A percentile compares a stretch with the other conserved stretches of the same genome.
These are phyloP conservation scores for Neopestalotiopsis sp. DNA, from an alignment of 2,329 filamentous ascomycete species.

Conservation along the genomic window DNA sequence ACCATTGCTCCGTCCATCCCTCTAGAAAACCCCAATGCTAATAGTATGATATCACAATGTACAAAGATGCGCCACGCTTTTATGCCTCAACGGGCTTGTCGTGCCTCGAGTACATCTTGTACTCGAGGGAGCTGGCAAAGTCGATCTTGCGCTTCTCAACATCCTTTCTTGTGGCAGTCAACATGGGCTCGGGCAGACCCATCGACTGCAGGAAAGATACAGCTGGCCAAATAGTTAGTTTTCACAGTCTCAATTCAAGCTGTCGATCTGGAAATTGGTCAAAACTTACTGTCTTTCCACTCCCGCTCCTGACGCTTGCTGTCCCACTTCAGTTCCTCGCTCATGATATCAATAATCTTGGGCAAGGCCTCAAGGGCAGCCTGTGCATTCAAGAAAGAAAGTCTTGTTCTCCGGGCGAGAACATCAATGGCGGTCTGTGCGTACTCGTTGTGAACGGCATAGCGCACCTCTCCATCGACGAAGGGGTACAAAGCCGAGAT, in stretches of 20 bases:
- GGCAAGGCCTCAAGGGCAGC: slow-evolving; percentile 87
- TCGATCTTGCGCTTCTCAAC: slow-evolving; percentile 66
- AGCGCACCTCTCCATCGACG: slow-evolving; percentile 89
- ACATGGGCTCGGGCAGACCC: slow-evolving; percentile 67
- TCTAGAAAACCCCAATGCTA: slow-evolving; percentile 14
- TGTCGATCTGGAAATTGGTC: slow-evolving; percentile 16
- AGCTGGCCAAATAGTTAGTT: slow-evolving; percentile 43
- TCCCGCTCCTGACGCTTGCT: slow-evolving; percentile 74
- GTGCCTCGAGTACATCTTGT: slow-evolving; percentile 67
- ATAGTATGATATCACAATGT: slow-evolving; percentile 5
- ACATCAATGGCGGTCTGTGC: slow-evolving; percentile 91
- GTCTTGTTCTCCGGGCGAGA: slow-evolving; percentile 79
- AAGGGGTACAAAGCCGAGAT: slow-evolving; percentile 86
- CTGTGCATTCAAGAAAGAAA: slow-evolving; percentile 92
- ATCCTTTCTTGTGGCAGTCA: slow-evolving; percentile 62
- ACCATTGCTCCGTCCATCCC: slow-evolving; percentile 12
- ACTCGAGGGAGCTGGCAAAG: slow-evolving; percentile 62
- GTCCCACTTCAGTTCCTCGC: slow-evolving; percentile 82
- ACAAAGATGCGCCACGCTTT: slow-evolving; percentile 14
- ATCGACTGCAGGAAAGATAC: slow-evolving; percentile 68
- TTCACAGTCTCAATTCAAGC: slow-evolving; percentile 10
- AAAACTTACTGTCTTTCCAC: slow-evolving; percentile 74
- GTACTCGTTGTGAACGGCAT: slow-evolving; percentile 87
- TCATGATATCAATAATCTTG: slow-evolving; percentile 87
- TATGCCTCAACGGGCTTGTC: slow-evolving; percentile 55